Evolutionary conservation across 495 filamentous ascomycete genomes (phyloP).

Genomic region (Pyrenula aspistea): DNA sequence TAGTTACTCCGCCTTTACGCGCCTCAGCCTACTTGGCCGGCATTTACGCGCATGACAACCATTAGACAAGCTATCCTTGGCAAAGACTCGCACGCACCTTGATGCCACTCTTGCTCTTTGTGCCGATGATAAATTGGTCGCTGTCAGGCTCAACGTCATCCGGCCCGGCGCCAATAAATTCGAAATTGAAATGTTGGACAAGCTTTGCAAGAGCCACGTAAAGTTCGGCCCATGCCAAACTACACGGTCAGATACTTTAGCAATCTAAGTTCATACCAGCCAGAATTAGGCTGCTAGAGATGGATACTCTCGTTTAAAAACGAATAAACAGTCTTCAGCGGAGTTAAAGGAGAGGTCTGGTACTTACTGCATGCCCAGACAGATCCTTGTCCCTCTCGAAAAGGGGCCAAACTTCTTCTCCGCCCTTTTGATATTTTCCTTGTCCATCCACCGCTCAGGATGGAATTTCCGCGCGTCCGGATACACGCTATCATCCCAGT

Average conservation of each 20-base stretch:
- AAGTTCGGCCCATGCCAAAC: conserved; percentile 27
- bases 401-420: conserved; percentile 24
- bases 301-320: background rate
- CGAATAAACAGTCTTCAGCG: background rate
- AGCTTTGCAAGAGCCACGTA: conserved; percentile 25
- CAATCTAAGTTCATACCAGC: background rate
- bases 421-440: conserved; percentile 3
- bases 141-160: conserved; percentile 14
- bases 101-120: conserved; percentile 1
- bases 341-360: background rate
- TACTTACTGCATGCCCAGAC: conserved; percentile 33
- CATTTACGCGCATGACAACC: background rate
- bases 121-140: conserved; percentile 3
- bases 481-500: conserved; percentile 32
- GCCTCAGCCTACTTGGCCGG: too few relatives aligned
- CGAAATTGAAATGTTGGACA: conserved; percentile 23
- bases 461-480: conserved; percentile 29
- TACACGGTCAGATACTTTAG: conserved; percentile 2
- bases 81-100: background rate
- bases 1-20: too few relatives aligned
- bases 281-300: background rate
- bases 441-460: conserved; percentile 37
- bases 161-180: conserved; percentile 18
- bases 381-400: conserved; percentile 28
- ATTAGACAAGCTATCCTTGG: background rate